Base-by-base conservation (phyloP, 1,284 basidiomycete species). In the Heterobasidion irregulare region DNA sequence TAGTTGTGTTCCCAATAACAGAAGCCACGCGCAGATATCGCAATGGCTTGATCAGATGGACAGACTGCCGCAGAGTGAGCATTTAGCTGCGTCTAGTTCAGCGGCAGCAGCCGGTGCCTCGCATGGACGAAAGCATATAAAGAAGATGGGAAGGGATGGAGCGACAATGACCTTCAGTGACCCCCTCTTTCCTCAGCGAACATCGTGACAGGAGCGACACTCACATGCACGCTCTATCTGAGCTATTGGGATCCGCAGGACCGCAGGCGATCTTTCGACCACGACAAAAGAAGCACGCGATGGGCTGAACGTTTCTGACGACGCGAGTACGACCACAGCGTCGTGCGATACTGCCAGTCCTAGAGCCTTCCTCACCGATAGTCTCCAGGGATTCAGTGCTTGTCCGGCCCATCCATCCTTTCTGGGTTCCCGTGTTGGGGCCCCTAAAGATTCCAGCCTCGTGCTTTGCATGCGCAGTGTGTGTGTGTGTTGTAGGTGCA, bases 261-360 rank as follows among this genome's bases (percentile, higher is more conserved):
- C 81, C 79, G 57, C 82, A 84, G 3, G 82, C 83, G 54, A 85
- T 84, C 68, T 85, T 84, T 47, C 82, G 70, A 4, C 78, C 80
- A 38, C 82, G 72, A 63, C 82, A 84, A 62, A 84, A 84, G 12
- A 79, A 69, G 59, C 82, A 84, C 0, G 82, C 82, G 3, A 84
- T 69, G 19, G 47, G 47, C 47, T 48, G 47, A 6, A 48, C 47
- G 16, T 15, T 48, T 9, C 7, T 48, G 7, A 48, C 47, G 15
- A 33, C 33, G n/a, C 47, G 47, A 13, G 15, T 32, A 19, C 47
- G 47, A 12, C 18, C 19, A 8, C 47, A 18, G 12, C 38, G 38
- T 19, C 16, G 47, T 18, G 15, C 47, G 47, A 32, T 18, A 48
- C 26, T 48, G 1, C 8, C 47, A 13, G 47, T 16, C 38, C n/a